Conservation (phyloP, 2,329 filamentous ascomycete species). For the Epicoccum sorghinum region DNA sequence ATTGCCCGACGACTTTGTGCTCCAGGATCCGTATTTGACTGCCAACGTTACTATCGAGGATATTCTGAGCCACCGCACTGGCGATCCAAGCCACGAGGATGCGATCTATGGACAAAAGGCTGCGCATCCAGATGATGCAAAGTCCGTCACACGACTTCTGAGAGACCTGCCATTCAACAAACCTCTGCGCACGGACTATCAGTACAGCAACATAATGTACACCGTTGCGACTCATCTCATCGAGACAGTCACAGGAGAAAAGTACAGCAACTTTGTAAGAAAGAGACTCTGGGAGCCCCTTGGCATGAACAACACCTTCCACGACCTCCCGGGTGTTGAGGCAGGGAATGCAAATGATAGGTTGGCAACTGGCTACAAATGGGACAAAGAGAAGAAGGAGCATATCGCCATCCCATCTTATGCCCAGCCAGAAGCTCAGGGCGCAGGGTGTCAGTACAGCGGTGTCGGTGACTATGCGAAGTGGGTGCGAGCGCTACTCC, state of each 20-base stretch:
- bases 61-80: constrained; percentile 59
- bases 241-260: constrained; percentile 49
- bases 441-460: constrained; percentile 32
- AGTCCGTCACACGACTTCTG: constrained; percentile 37
- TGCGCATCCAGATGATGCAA: constrained; percentile 16
- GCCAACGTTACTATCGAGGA: constrained; percentile 61
- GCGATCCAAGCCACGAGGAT: constrained; percentile 49
- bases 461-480: constrained; percentile 29
- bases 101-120: constrained; percentile 17
- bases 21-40: constrained; percentile 56
- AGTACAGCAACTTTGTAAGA: constrained; percentile 42
- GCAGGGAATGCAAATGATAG: neutral
- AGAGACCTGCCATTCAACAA: constrained; percentile 52
- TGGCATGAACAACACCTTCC: constrained; percentile 48
- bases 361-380: constrained; percentile 24
- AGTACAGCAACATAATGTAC: constrained; percentile 63
- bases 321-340: constrained; percentile 45
- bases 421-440: constrained; percentile 24
- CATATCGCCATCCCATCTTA: constrained; percentile 16
- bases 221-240: constrained; percentile 55
- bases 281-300: constrained; percentile 50
- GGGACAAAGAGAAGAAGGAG: constrained; percentile 1
- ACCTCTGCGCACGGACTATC: constrained; percentile 50
- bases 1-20: constrained; percentile 60
- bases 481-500: constrained; percentile 34